Evolutionary conservation across 2,329 filamentous ascomycete species (phyloP), one percentile per base, ranked within the genome.

Genomic region (Aureobasidium mangrovei): DNA sequence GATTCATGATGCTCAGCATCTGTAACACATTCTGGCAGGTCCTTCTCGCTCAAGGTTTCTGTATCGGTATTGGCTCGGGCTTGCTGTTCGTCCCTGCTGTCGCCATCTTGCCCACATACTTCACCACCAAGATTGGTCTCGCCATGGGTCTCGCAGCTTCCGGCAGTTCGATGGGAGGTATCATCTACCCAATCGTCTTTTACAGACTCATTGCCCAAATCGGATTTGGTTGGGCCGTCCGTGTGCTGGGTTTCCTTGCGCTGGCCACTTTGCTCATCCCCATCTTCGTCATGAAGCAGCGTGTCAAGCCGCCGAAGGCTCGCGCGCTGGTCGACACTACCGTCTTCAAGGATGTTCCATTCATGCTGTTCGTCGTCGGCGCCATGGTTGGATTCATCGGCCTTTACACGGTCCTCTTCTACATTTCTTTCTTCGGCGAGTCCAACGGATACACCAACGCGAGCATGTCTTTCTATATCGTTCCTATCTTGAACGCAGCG

Each of bases 151-250:
- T 79, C 1, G 69, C 67, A 1, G 64, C 76, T 0, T 64, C 73
- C 0, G 78, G 77, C 0, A 76, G 73, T 0, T 76, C 74, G 1
- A 61, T 80, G 5, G 78, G 77, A 2, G 77, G 75, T 6, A 63
- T 81, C n/a, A 65, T 80, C 24, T 73, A 77, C 29, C 78, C 78
- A 7, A 60, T 77, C 26, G 65, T 75, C 74, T 6, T 74, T 69
- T 42, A 73, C 29, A 56, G 74, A 56, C 67, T 82, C 64, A 65
- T 82, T 8, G 63, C 70, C 0, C 57, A 57, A 63, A 58, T 81
- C 4, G 76, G 78, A 2, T 82, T 80, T 53, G 73, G 69, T 3
- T 81, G 78, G 78, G 67, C 74, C 0, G 70, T 81, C 0, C 69
- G 78, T 4, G 68, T 78, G 31, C 64, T 76, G 7, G 78, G 71